Percentiles rank a stretch among this genome's conserved stretches.
Conservation (phyloP, 202 grass and related monocot species). For the Brachypodium distachyon region DNA sequence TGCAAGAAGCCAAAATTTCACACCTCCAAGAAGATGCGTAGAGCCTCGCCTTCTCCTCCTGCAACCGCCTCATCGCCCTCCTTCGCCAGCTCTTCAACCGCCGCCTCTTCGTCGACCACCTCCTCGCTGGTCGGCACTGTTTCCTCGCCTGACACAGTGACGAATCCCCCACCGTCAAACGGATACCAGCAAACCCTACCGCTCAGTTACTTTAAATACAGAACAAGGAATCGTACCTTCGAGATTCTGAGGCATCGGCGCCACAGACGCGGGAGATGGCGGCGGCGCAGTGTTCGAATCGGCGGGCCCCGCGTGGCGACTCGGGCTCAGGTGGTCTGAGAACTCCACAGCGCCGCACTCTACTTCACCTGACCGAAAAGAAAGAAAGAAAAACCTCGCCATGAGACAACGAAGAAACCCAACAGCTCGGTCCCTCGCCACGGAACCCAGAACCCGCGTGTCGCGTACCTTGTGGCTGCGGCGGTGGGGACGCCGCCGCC, state of each 20-base stretch:
- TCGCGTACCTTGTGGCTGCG: constrained; percentile 16
- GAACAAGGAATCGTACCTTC: constrained; percentile 7
- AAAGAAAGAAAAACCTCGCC: background rate
- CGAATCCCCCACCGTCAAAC: constrained; percentile 8
- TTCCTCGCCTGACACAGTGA: constrained; percentile 6
- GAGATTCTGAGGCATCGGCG: background rate
- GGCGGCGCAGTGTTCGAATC: background rate
- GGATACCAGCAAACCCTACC: background rate
- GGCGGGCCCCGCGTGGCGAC: background rate
- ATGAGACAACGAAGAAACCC: background rate
- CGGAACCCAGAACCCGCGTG: background rate
- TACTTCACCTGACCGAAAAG: constrained; percentile 4
- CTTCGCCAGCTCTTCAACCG: background rate
- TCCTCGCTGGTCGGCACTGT: background rate
- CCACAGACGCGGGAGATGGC: background rate
- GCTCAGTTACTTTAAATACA: background rate
- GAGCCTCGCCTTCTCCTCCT: background rate
- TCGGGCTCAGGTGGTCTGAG: background rate
- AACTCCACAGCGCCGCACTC: background rate
- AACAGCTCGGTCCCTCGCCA: background rate
- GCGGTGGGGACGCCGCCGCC: background rate
- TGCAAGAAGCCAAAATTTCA: background rate
- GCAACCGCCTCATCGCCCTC: background rate
- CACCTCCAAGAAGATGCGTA: constrained; percentile 30
- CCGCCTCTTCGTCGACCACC: background rate